These are phyloP conservation scores for Castanopsis chinensis DNA, from an alignment of 306 rosid species.

Conservation along the genomic window DNA sequence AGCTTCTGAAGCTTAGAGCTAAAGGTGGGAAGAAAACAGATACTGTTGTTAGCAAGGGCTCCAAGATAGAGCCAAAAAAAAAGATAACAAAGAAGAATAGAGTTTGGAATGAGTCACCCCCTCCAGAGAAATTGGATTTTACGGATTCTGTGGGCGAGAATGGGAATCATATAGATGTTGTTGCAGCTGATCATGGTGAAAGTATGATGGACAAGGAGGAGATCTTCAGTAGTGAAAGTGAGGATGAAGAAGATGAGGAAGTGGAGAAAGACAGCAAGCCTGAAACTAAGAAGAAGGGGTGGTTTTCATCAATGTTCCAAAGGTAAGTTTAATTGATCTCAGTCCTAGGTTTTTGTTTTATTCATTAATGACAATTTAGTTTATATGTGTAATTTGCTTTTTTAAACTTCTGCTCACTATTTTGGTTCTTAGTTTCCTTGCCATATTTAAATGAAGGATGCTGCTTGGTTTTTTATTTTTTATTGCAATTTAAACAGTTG, in stretches of 20 bases:
- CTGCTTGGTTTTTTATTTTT: not conserved
- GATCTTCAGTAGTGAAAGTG: slow-evolving; percentile 84
- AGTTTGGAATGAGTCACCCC: slow-evolving; percentile 82
- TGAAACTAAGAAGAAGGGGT: slow-evolving; percentile 86
- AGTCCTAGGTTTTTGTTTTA: not conserved
- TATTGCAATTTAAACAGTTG: not conserved
- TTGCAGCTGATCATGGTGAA: slow-evolving; percentile 86
- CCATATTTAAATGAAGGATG: not conserved
- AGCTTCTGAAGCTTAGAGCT: slow-evolving; percentile 75
- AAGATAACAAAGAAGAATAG: slow-evolving; percentile 79
- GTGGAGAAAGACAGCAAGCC: slow-evolving; percentile 55
- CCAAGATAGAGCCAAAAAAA: slow-evolving; percentile 68
- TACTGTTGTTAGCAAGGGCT: slow-evolving; percentile 55
- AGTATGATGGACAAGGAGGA: slow-evolving; percentile 99
- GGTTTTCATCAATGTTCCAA: slow-evolving; percentile 97
- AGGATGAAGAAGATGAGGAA: slow-evolving; percentile 73
- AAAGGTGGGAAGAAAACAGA: slow-evolving; percentile 76
- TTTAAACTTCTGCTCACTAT: not conserved
- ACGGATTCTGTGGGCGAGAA: slow-evolving; percentile 67
- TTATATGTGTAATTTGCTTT: not conserved
- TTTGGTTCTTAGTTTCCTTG: not conserved
- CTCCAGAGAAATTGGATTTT: slow-evolving; percentile 75
- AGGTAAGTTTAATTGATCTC: slow-evolving; percentile 49
- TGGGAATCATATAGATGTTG: slow-evolving; percentile 59
- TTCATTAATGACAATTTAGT: slow-evolving; percentile 16